Evolutionary conservation across 1,284 basidiomycete species (phyloP).

Genomic region (Kalmanozyma brasiliensis): DNA sequence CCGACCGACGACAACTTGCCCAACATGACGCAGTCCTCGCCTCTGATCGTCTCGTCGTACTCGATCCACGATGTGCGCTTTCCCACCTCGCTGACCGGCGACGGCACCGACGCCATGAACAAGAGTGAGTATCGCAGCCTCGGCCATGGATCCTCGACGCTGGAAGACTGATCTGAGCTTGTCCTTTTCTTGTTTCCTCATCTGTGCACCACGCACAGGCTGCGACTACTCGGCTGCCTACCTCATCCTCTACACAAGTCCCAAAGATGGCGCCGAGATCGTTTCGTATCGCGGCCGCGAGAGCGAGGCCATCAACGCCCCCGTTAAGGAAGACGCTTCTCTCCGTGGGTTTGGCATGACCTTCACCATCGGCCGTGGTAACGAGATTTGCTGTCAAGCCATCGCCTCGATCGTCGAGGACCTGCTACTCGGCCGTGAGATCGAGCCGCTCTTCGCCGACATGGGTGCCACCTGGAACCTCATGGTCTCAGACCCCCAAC

Average conservation of each 20-base stretch:
- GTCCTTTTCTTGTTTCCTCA: no score
- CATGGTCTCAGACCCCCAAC: slow-evolving; percentile 52
- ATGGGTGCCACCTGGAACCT: slow-evolving; percentile 72
- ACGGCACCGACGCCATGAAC: slow-evolving; percentile 92
- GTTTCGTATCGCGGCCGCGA: slow-evolving; percentile 47
- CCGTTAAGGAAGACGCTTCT: slow-evolving; percentile 38
- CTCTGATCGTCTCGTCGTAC: slow-evolving; percentile 44
- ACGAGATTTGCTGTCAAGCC: slow-evolving; percentile 74
- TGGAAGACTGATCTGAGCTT: no score
- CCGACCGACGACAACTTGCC: not conserved
- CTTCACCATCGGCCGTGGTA: slow-evolving; percentile 69
- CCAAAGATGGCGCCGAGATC: slow-evolving; percentile 34
- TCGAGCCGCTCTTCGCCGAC: slow-evolving; percentile 82
- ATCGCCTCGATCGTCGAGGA: slow-evolving; percentile 69
- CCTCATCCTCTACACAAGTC: slow-evolving; percentile 78
- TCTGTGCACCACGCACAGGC: no score
- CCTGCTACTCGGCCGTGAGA: slow-evolving; percentile 85
- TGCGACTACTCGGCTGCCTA: slow-evolving; percentile 91
- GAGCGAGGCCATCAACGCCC: slow-evolving; percentile 45
- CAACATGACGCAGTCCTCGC: slow-evolving; percentile 39
- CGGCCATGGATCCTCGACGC: no score
- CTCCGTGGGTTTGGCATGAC: slow-evolving; percentile 73
- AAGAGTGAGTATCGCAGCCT: slow-evolving; percentile 72
- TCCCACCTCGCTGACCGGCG: slow-evolving; percentile 74
- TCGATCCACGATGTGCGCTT: slow-evolving; percentile 48